Percentiles rank a stretch among this genome's conserved stretches.
phyloP scores from a whole-genome alignment of 2,329 filamentous ascomycete genomes.

The Calcarisporium arbuscula region DNA sequence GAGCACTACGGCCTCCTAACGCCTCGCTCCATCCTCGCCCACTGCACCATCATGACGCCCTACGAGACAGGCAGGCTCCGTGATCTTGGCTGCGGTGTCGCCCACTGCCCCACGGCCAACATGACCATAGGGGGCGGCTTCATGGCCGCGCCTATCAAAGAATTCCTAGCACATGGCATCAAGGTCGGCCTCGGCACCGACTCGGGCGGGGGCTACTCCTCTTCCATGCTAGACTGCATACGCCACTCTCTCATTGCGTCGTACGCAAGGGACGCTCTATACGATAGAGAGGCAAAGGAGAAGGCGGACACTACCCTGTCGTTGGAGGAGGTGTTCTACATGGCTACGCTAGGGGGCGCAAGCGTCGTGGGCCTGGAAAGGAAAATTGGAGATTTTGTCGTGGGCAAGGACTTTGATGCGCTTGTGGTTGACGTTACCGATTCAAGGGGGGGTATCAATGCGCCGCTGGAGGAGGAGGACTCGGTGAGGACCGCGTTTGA shows the following conservation, averaged over 20 bases:
- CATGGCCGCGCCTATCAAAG: slow-evolving; percentile 54
- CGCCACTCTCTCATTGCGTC: slow-evolving; percentile 51
- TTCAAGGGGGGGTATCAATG: slow-evolving; percentile 36
- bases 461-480: slow-evolving; percentile 46
- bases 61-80: slow-evolving; percentile 45
- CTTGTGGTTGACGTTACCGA: slow-evolving; percentile 37
- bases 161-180: slow-evolving; percentile 50
- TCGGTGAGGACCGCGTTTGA: slow-evolving; percentile 42
- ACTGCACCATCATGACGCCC: slow-evolving; percentile 57
- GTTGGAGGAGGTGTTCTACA: slow-evolving; percentile 48
- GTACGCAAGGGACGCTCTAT: slow-evolving; percentile 37
- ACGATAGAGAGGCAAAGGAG: slow-evolving; percentile 17
- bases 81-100: slow-evolving; percentile 48
- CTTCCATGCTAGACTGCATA: slow-evolving; percentile 52
- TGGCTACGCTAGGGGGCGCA: slow-evolving; percentile 57
- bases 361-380: slow-evolving; percentile 48
- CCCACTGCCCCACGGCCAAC: slow-evolving; percentile 60
- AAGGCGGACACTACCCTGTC: slow-evolving; percentile 35
- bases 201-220: slow-evolving; percentile 56
- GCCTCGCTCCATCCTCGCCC: slow-evolving; percentile 54
- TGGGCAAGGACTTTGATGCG: slow-evolving; percentile 59
- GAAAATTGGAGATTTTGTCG: slow-evolving; percentile 48
- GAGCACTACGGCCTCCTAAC: slow-evolving; percentile 47
- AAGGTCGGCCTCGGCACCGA: slow-evolving; percentile 64
- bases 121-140: slow-evolving; percentile 57